phyloP scores from a whole-genome alignment of 352 stramenopile species.

The Globisporangium mamillatum region DNA sequence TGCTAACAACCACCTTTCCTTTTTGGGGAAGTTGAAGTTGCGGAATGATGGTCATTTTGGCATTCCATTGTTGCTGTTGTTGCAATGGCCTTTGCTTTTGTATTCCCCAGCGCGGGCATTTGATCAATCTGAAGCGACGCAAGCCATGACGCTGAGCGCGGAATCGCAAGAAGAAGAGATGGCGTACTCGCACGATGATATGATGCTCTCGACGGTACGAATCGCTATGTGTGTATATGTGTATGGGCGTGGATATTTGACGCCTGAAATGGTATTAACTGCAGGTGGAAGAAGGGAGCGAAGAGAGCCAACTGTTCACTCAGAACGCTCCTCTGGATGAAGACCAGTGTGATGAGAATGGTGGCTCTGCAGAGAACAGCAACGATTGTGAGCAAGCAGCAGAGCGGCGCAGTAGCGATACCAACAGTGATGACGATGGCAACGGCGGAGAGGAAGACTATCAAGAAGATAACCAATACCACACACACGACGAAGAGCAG shows the following conservation, averaged over 20 bases:
- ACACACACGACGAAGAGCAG: background rate
- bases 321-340: background rate
- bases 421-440: background rate
- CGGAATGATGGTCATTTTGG: constrained; percentile 1
- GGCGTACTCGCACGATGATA: background rate
- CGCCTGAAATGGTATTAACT: background rate
- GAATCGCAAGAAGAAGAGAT: constrained; percentile 7
- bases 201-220: constrained; percentile 6
- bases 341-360: background rate
- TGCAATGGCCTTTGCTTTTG: background rate
- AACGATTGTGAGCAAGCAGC: background rate
- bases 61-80: background rate
- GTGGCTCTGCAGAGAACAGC: background rate
- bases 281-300: constrained; percentile 11
- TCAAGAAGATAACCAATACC: background rate
- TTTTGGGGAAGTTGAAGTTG: constrained; percentile 11
- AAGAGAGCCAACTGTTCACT: constrained; percentile 6
- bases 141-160: constrained; percentile 3
- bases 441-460: background rate
- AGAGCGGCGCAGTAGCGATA: background rate
- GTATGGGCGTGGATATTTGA: background rate
- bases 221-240: background rate
- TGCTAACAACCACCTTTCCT: constrained; percentile 4
- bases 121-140: background rate
- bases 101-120: background rate